phyloP scores from a whole-genome alignment of 139 green algal species.

The Ostreobium quekettii region DNA sequence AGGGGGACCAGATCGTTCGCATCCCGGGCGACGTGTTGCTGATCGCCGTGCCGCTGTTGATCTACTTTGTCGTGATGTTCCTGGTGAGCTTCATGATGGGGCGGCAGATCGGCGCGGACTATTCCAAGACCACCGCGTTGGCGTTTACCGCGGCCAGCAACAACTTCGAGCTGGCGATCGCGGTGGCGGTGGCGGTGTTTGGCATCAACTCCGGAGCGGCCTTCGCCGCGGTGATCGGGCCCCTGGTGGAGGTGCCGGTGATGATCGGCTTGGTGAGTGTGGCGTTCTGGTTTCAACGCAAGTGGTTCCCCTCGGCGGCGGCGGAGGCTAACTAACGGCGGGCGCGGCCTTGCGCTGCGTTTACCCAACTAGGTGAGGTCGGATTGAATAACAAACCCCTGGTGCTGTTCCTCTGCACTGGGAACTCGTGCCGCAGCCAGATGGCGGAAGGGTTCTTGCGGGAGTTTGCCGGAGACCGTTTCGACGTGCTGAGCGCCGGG shows the following conservation, averaged over 20 bases:
- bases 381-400: too few species aligned
- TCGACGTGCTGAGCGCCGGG: not conserved
- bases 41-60: constrained; percentile 36
- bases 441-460: not conserved
- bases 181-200: constrained; percentile 39
- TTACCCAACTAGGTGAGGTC: too few species aligned
- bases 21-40: constrained; percentile 31
- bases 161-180: constrained; percentile 51
- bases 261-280: constrained; percentile 42
- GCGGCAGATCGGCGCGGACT: constrained; percentile 14
- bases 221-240: constrained; percentile 37
- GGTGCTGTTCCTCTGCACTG: constrained; percentile 1
- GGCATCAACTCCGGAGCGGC: constrained; percentile 34
- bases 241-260: constrained; percentile 45
- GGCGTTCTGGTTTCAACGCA: constrained; percentile 31
- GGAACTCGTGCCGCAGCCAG: not conserved
- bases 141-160: constrained; percentile 33
- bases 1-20: constrained; percentile 26
- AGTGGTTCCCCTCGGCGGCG: too few species aligned
- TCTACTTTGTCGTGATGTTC: constrained; percentile 47
- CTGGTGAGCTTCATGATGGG: constrained; percentile 20
- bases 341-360: too few species aligned
- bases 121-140: constrained; percentile 20
- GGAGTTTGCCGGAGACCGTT: not conserved
- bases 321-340: too few species aligned